Conservation (phyloP, 169 alveolate species). For the Plasmodium falciparum region DNA sequence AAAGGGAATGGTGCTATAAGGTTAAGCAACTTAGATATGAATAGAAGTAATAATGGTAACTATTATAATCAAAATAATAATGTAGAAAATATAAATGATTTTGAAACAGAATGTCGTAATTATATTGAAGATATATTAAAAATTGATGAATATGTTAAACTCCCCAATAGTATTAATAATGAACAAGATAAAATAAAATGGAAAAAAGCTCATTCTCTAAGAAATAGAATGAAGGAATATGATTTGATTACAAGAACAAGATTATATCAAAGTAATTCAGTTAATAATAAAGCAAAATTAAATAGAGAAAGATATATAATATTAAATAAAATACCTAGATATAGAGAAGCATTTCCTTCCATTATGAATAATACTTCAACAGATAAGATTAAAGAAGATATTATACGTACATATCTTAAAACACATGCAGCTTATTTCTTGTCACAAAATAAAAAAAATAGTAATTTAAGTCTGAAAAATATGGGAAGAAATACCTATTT, state of each 20-base stretch:
- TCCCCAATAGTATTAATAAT: constrained; percentile 50
- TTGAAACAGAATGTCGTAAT: constrained; percentile 17
- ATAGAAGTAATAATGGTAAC: not conserved
- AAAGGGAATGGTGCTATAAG: constrained; percentile 1
- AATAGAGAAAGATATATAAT: constrained; percentile 63
- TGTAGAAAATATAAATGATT: constrained; percentile 3
- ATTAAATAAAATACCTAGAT: constrained; percentile 48
- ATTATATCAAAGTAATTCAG: constrained; percentile 23
- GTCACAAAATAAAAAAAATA: constrained; percentile 33
- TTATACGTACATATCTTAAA: constrained; percentile 65
- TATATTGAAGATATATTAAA: constrained; percentile 35
- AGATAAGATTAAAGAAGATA: constrained; percentile 49
- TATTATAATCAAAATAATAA: constrained; percentile 4
- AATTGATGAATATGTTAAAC: constrained; percentile 40
- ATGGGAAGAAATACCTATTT: not conserved
- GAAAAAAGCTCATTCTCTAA: constrained; percentile 43
- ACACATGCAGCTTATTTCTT: constrained; percentile 63
- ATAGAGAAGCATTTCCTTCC: constrained; percentile 72
- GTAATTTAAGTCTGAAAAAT: constrained; percentile 13
- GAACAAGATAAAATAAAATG: constrained; percentile 61
- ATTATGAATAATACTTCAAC: constrained; percentile 27
- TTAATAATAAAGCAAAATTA: constrained; percentile 55
- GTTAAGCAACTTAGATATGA: constrained; percentile 2
- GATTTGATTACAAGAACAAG: constrained; percentile 60
- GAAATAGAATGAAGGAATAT: constrained; percentile 72